Base-by-base conservation (phyloP, 345 rosid genomes). In the Streptanthus diversifolius region DNA sequence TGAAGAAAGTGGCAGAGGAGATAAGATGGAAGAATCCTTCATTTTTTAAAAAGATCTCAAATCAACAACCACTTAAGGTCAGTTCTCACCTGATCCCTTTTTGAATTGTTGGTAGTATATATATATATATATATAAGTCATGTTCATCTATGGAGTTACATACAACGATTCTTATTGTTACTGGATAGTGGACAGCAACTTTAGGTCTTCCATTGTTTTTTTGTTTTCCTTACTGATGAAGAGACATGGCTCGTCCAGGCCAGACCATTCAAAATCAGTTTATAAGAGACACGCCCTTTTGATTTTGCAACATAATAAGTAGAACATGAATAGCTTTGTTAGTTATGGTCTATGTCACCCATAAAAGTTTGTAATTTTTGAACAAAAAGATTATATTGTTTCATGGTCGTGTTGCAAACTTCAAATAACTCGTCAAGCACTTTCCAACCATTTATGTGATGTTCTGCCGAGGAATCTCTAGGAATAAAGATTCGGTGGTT, bases 11-110 rank as follows among this genome's bases (percentile, higher is more conserved):
- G 49, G 7, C 61, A 66, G 7, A 44, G 17, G 45, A 57, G 21
- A 33, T 32, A 40, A 47, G 53, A 47, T 19, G 53, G 25, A 47
- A 47, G 19, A 19, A 47, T 19, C 25, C 25, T 47, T 48, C 53
- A 47, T 4, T 47, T 47, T 11, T 18, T 18, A 27, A 32, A 32
- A 12, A 17, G 15, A 53, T 53, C 41, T 55, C 14, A 30, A 68
- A 43, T 9, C 24, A 40, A 18, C 36, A 45, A 45, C 24, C 60
- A 19, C 2, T 56, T 32, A 35, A 21, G 74, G 52, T 51, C 15
- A 71, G 44, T 37, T 49, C 37, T 70, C 74, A 21, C 21, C 24
- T 70, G 43, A 66, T 37, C 61, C 48, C 13, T 32, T 36, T 22
- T 39, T 39, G 61, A 52, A 15, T 37, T 39, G 12, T 19, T 27